phyloP scores from a whole-genome alignment of 352 stramenopile genomes.

The Thalassiosira allenii region DNA sequence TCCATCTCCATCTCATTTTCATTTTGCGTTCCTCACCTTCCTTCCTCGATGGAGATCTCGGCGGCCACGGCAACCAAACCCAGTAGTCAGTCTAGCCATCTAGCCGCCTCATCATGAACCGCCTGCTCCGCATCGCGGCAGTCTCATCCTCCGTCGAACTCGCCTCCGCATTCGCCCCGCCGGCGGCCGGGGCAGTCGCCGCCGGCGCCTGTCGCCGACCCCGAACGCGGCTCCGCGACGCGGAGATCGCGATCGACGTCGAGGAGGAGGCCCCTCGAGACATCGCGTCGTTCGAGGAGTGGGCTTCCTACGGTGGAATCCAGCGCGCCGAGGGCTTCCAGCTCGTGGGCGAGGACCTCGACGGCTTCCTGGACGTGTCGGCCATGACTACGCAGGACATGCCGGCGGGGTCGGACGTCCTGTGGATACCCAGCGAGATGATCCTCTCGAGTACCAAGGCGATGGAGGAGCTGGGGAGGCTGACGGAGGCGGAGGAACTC shows the following conservation, averaged over 20 bases:
- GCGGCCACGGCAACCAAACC: no score
- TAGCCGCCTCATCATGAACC: no score
- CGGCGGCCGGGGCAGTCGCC: no score
- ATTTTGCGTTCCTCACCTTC: no score
- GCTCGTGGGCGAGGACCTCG: slow-evolving; percentile 30
- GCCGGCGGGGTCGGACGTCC: slow-evolving; percentile 31
- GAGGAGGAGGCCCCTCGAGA: slow-evolving; percentile 28
- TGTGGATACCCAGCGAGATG: slow-evolving; percentile 61
- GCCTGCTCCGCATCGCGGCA: no score
- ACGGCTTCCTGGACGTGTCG: slow-evolving; percentile 45
- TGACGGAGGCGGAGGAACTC: slow-evolving; percentile 39
- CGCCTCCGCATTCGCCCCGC: no score
- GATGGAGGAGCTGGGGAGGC: slow-evolving; percentile 47
- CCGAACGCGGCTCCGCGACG: neutral
- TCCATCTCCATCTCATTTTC: no score
- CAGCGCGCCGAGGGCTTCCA: slow-evolving; percentile 36
- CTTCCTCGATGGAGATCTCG: no score
- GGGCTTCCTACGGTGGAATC: slow-evolving; percentile 32
- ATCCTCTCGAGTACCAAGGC: slow-evolving; percentile 38
- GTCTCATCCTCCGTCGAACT: no score
- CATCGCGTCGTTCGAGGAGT: slow-evolving; percentile 38
- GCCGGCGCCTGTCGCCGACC: slow-evolving; percentile 1
- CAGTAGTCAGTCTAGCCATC: no score
- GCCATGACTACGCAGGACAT: slow-evolving; percentile 49
- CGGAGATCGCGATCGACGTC: slow-evolving; percentile 12